Percentiles rank a stretch among this genome's conserved stretches.
phyloP scores from a whole-genome alignment of 495 filamentous ascomycete genomes.

The Neurospora sp. region DNA sequence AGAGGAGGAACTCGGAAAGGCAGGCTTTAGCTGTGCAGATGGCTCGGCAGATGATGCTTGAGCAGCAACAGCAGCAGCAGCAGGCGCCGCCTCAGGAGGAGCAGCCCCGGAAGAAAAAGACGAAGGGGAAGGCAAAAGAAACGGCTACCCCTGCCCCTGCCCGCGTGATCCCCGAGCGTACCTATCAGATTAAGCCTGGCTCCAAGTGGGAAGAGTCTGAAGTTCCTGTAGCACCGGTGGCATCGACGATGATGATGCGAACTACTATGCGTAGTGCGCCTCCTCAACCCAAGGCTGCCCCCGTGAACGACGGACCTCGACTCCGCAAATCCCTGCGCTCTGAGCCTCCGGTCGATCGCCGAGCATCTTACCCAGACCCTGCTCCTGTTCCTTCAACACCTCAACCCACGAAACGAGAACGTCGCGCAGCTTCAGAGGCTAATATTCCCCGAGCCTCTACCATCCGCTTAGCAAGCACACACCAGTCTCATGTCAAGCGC shows the following conservation, averaged over 20 bases:
- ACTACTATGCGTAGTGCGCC: constrained; percentile 14
- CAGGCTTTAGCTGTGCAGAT: constrained; percentile 18
- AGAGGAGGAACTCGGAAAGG: constrained; percentile 18
- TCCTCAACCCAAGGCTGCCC: constrained; percentile 1
- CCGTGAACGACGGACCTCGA: constrained; percentile 1
- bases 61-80: constrained; percentile 1
- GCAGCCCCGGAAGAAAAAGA: constrained; percentile 2
- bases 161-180: constrained; percentile 17
- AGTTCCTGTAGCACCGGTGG: constrained; percentile 1
- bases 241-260: constrained; percentile 9
- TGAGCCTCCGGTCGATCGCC: background rate
- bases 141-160: background rate
- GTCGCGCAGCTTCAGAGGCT: constrained; percentile 16
- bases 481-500: constrained; percentile 16
- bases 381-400: background rate
- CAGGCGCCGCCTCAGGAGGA: background rate
- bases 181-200: constrained; percentile 33
- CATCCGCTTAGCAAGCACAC: background rate
- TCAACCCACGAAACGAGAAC: background rate
- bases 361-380: constrained; percentile 4
- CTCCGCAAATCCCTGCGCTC: constrained; percentile 24
- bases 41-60: constrained; percentile 18
- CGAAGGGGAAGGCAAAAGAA: background rate
- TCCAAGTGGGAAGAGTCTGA: constrained; percentile 19
- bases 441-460: background rate